Percentiles rank a stretch among this genome's conserved stretches.
These are phyloP conservation scores for Termitomyces heimii DNA, from an alignment of 768 basidiomycete species.

Conservation along the genomic window DNA sequence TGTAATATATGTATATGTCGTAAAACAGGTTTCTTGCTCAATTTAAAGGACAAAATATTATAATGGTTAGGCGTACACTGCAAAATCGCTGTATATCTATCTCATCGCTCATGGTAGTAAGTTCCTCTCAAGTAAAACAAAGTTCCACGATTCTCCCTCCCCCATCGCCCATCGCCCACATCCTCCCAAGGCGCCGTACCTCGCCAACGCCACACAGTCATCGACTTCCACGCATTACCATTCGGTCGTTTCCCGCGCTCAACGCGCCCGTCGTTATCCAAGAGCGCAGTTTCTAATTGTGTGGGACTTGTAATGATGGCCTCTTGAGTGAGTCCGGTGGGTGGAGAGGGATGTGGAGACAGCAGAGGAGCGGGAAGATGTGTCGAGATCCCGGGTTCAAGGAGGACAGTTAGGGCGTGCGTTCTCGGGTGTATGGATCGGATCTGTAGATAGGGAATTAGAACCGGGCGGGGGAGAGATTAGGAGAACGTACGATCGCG, in stretches of 20 bases:
- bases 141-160: constrained; percentile 40
- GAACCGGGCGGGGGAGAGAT: neutral
- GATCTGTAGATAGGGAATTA: constrained; percentile 15
- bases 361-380: constrained; percentile 33
- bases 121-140: constrained; percentile 43
- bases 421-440: constrained; percentile 37
- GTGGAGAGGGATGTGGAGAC: constrained; percentile 20
- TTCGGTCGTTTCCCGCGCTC: constrained; percentile 33
- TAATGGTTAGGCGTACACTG: neutral
- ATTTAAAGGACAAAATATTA: neutral
- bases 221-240: constrained; percentile 52
- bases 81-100: neutral
- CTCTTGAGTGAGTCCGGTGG: constrained; percentile 22
- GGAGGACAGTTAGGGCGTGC: constrained; percentile 34
- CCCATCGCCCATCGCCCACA: constrained; percentile 27
- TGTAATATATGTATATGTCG: neutral
- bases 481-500: neutral
- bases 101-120: constrained; percentile 28
- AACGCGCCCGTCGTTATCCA: constrained; percentile 47
- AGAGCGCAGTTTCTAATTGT: constrained; percentile 44
- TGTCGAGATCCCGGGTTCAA: constrained; percentile 29
- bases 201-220: constrained; percentile 50
- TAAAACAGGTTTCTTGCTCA: neutral
- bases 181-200: constrained; percentile 18
- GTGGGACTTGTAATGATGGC: constrained; percentile 36